These are phyloP conservation scores for Alternaria incomplexa DNA, from an alignment of 2,329 filamentous ascomycete genomes.

Conservation along the genomic window DNA sequence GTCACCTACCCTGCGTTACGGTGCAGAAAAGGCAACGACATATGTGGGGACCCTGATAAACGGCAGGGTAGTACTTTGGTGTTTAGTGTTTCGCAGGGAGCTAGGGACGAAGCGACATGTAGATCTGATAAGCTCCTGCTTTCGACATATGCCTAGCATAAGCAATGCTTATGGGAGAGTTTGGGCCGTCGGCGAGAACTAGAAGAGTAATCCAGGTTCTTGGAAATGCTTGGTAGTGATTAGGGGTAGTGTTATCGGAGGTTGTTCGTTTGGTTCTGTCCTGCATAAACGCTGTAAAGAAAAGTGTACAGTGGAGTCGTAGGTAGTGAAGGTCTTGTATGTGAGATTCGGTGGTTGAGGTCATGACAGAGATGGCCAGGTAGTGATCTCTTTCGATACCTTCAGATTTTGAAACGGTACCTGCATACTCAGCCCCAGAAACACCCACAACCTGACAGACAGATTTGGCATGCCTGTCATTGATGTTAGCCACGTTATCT, in stretches of 20 bases:
- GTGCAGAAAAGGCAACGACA: neutral
- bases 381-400: neutral
- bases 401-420: neutral
- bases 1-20: neutral
- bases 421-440: neutral
- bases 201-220: neutral
- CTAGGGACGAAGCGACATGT: neutral
- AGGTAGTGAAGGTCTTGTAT: neutral
- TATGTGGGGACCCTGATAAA: neutral
- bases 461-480: neutral
- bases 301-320: neutral
- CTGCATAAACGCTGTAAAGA: neutral
- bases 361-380: neutral
- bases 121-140: neutral
- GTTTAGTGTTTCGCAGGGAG: neutral
- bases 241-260: neutral
- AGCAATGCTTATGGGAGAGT: neutral
- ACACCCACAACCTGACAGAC: neutral
- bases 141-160: neutral
- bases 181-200: neutral
- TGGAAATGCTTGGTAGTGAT: neutral
- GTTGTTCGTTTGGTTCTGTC: neutral
- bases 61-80: neutral
- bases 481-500: neutral
- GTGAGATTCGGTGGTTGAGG: neutral